phyloP scores from a whole-genome alignment of 306 rosid genomes.

The Trifolium pratense region DNA sequence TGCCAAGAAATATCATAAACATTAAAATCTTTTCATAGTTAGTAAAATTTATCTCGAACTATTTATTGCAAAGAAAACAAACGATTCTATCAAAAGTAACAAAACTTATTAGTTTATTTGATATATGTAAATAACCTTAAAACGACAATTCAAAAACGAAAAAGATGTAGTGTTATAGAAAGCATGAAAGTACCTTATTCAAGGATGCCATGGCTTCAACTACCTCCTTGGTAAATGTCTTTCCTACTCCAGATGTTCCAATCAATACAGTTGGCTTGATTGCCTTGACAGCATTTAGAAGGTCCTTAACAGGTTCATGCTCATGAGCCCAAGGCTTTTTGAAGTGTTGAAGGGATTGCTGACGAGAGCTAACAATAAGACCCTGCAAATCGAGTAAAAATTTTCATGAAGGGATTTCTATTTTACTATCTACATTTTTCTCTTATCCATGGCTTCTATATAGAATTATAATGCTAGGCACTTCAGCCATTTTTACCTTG shows the following conservation, averaged over 20 bases:
- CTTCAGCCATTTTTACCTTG: constrained; percentile 59
- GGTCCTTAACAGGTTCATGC: constrained; percentile 80
- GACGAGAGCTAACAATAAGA: constrained; percentile 78
- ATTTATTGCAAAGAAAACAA: no score
- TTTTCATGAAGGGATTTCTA: constrained; percentile 19
- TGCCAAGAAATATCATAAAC: constrained; percentile 39
- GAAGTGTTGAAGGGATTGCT: constrained; percentile 84
- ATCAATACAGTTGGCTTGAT: constrained; percentile 94
- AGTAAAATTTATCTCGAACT: neutral
- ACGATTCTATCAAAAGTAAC: no score
- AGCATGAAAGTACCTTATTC: constrained; percentile 66
- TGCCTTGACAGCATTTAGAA: constrained; percentile 80
- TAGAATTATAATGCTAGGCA: neutral
- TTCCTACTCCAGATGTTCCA: constrained; percentile 94
- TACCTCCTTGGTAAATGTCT: constrained; percentile 91
- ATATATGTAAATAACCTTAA: no score
- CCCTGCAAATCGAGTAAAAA: constrained; percentile 60
- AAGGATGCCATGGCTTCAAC: constrained; percentile 89
- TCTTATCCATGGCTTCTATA: neutral
- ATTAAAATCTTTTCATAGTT: constrained; percentile 28
- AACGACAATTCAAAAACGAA: no score
- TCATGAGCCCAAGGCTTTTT: constrained; percentile 99
- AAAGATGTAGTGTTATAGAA: neutral
- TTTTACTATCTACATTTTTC: no score
- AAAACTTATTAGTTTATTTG: no score